phyloP scores from a whole-genome alignment of 305 asterid genomes.

The Fraxinus xanthoxyloides region DNA sequence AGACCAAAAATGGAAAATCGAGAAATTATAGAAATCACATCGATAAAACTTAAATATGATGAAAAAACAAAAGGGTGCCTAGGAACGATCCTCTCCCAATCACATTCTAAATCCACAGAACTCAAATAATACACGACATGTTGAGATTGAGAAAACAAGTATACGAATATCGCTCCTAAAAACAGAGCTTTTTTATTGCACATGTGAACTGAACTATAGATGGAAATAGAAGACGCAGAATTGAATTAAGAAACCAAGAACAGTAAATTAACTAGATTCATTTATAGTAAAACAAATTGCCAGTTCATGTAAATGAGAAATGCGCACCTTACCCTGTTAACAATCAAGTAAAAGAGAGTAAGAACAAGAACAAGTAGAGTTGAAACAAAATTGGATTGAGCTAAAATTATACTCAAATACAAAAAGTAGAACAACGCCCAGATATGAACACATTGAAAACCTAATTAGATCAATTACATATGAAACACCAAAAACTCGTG shows the following conservation, averaged over 20 bases:
- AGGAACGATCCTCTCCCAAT: slow-evolving; percentile 25
- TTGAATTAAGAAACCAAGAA: slow-evolving; percentile 11
- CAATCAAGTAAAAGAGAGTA: slow-evolving; percentile 17
- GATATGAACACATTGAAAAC: slow-evolving; percentile 7
- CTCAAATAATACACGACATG: slow-evolving; percentile 2
- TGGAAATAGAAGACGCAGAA: slow-evolving; percentile 11
- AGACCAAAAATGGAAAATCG: slow-evolving; percentile 18
- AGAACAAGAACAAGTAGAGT: slow-evolving; percentile 11
- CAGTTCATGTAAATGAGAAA: slow-evolving; percentile 6
- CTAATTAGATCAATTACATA: slow-evolving; percentile 25
- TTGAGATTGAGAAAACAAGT: neutral
- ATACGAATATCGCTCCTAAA: slow-evolving; percentile 1
- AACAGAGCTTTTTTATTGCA: neutral
- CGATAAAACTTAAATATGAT: slow-evolving; percentile 1
- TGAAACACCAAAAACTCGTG: slow-evolving; percentile 11
- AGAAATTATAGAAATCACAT: slow-evolving; percentile 13
- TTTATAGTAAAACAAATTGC: slow-evolving; percentile 7
- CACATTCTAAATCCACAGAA: slow-evolving; percentile 22
- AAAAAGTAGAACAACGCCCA: slow-evolving; percentile 10
- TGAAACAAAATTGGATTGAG: slow-evolving; percentile 11
- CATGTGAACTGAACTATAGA: slow-evolving; percentile 24
- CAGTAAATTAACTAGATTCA: slow-evolving; percentile 15
- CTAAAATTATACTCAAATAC: neutral
- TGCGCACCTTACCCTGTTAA: slow-evolving; percentile 23
- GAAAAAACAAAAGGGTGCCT: slow-evolving; percentile 14